These are phyloP conservation scores for Wickerhamomyces canadensis DNA, from an alignment of 805 yeast genomes.

Conservation along the genomic window DNA sequence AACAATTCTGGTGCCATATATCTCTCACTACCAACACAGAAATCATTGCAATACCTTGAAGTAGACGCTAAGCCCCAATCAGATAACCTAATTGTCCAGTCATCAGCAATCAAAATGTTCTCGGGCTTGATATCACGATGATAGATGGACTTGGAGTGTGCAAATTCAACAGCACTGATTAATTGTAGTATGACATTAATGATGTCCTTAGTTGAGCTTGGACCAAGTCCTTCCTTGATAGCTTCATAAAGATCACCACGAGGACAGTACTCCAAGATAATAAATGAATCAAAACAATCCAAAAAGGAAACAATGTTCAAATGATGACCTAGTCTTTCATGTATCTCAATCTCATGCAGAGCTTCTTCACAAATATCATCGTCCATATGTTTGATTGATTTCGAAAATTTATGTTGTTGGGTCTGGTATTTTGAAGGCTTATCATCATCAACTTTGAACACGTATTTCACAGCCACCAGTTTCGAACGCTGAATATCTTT, in stretches of 20 bases:
- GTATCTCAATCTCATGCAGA: slow-evolving; percentile 61
- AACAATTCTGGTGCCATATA: slow-evolving; percentile 95
- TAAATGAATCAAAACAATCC: slow-evolving; percentile 61
- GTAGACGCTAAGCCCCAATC: slow-evolving; percentile 73
- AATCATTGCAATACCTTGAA: slow-evolving; percentile 51
- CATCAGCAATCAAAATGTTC: slow-evolving; percentile 53
- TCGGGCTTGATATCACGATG: slow-evolving; percentile 82
- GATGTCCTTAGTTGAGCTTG: slow-evolving; percentile 40
- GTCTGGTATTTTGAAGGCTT: slow-evolving; percentile 22
- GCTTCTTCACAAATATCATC: slow-evolving; percentile 52
- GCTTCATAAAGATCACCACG: slow-evolving; percentile 86
- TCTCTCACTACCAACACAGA: slow-evolving; percentile 84
- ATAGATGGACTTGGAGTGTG: slow-evolving; percentile 68
- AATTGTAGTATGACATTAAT: slow-evolving; percentile 55
- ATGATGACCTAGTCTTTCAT: slow-evolving; percentile 54
- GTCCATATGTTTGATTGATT: slow-evolving; percentile 29
- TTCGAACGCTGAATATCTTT: slow-evolving; percentile 49
- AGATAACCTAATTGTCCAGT: slow-evolving; percentile 56
- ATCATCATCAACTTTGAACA: slow-evolving; percentile 50
- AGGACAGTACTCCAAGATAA: slow-evolving; percentile 77
- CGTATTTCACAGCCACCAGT: slow-evolving; percentile 82
- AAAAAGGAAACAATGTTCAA: slow-evolving; percentile 53
- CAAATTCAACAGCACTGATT: slow-evolving; percentile 68
- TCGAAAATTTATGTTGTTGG: slow-evolving; percentile 26
- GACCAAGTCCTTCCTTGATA: slow-evolving; percentile 55